Base-by-base conservation (phyloP, 805 yeast genomes). In the Metschnikowia vanudenii region DNA sequence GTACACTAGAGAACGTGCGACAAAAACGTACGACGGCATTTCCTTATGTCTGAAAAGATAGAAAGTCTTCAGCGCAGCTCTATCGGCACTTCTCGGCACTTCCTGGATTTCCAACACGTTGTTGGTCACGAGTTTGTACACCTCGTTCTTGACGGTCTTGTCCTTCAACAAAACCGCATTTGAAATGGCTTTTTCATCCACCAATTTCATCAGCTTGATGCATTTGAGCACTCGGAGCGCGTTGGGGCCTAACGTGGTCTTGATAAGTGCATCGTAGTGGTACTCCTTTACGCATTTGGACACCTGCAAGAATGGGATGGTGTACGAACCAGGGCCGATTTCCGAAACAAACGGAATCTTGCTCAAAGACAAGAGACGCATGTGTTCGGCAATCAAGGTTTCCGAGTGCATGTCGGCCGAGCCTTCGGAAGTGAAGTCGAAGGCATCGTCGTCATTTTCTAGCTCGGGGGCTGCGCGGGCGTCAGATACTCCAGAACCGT, bases 41-140 rank as follows among this genome's bases (percentile, higher is more conserved):
- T 67, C 68, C 47, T 80, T 81, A 55, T 81, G 85, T 58, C 89
- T 78, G 74, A 89, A 94, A 29, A 91, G 75, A 61, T 81, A 94
- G 24, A 87, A 85, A 1, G 97, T 85, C 55, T 96, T 81, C 34
- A 88, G 82, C 0, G 97, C 96, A 2, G 96, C 91, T 55, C 98
- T 77, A 63, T 94, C 98, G 19, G 82, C 84, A 8, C 96, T 85
- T 58, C 92, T 80, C 11, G 98, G 97, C 24, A 94, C 85, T 68
- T 94, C 99, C 66, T 92, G 98, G 31, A 91, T 76, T 61, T 92
- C 96, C 16, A 91, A 70, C 16, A 87, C 77, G 51, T 91, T 89
- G 53, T 81, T 75, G 43, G 77, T 79, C 22, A 87, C 77, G 44
- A 94, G 69, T 29, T 79, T 78, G 38, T 85, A 79, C 37, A 90